These are phyloP conservation scores for Salvia miltiorrhiza DNA, from an alignment of 257 asterid genomes.

Conservation along the genomic window DNA sequence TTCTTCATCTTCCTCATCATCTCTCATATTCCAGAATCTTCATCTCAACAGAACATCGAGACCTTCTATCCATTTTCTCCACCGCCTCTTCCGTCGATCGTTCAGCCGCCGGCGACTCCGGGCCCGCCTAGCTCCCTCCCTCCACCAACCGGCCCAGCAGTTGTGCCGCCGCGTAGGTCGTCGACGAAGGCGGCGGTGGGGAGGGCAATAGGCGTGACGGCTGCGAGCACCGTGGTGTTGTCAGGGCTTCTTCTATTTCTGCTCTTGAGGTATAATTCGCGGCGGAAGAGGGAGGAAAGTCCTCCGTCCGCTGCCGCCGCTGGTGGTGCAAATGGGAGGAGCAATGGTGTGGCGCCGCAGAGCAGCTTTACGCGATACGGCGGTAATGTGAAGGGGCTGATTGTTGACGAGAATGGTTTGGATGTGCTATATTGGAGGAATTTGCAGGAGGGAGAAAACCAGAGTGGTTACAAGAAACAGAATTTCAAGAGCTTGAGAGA, in stretches of 20 bases:
- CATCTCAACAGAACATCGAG: conserved; percentile 60
- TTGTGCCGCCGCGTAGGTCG: conserved; percentile 20
- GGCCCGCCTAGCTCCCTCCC: conserved; percentile 7
- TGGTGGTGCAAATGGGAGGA: neutral
- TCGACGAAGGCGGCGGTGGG: conserved; percentile 58
- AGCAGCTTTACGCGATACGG: conserved; percentile 39
- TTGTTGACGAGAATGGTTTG: conserved; percentile 87
- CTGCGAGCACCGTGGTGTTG: conserved; percentile 47
- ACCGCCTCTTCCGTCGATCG: conserved; percentile 14
- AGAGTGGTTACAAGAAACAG: conserved; percentile 44
- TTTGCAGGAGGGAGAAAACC: conserved; percentile 40
- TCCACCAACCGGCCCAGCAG: neutral
- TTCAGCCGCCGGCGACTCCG: conserved; percentile 10
- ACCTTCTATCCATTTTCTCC: conserved; percentile 53
- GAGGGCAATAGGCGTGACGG: conserved; percentile 61
- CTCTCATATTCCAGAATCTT: conserved; percentile 28
- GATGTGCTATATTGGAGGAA: conserved; percentile 91
- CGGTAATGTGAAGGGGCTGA: conserved; percentile 72
- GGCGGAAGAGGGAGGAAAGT: conserved; percentile 30
- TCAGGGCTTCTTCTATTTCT: conserved; percentile 46
- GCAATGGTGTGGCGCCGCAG: conserved; percentile 20
- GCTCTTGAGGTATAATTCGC: conserved; percentile 24
- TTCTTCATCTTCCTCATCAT: conserved; percentile 33
- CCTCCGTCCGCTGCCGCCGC: neutral
- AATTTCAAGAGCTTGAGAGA: conserved; percentile 33